Conservation (phyloP, 2,329 filamentous ascomycete genomes). For the Xylaria sp. region DNA sequence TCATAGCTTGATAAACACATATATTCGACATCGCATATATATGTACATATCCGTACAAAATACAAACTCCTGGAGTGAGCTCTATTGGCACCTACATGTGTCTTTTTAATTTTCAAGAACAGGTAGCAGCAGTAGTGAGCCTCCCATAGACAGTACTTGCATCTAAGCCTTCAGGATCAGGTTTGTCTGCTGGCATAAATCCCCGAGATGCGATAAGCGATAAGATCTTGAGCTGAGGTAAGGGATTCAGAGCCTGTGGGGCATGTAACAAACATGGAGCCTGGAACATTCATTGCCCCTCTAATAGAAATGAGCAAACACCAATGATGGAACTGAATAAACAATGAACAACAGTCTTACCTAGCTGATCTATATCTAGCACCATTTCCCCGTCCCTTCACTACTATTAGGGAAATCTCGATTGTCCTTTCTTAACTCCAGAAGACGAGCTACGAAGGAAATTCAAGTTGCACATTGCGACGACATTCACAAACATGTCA, state of each 20-base stretch:
- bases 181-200: neutral
- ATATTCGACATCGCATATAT: neutral
- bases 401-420: neutral
- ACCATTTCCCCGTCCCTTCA: neutral
- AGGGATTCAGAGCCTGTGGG: slow-evolving; percentile 1
- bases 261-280: neutral
- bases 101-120: neutral
- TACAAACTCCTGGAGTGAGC: neutral
- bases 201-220: neutral
- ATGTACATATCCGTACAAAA: neutral
- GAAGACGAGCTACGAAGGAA: neutral
- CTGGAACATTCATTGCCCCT: slow-evolving; percentile 7
- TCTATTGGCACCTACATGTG: neutral
- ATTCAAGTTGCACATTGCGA: neutral
- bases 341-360: neutral
- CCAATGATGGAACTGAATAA: neutral
- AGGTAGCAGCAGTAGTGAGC: neutral
- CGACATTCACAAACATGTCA: slow-evolving; percentile 20
- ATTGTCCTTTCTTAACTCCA: neutral
- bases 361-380: neutral
- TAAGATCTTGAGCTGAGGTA: neutral
- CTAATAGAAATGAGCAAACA: neutral
- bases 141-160: neutral
- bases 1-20: neutral
- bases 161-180: neutral